phyloP scores from a whole-genome alignment of 805 yeast genomes.

The Wickerhamiella vanderwaltii region DNA sequence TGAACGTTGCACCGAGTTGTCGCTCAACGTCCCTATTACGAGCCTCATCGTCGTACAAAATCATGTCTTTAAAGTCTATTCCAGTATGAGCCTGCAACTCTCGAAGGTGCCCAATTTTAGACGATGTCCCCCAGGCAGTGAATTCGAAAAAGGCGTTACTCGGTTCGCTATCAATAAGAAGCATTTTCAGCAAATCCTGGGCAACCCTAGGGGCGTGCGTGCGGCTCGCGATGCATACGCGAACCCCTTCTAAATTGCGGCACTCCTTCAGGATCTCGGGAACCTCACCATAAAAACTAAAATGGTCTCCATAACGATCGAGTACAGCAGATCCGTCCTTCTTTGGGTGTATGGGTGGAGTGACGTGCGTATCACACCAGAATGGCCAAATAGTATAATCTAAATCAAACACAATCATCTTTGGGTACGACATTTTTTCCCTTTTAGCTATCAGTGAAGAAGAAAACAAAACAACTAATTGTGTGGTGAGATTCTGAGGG shows the following conservation, averaged over 20 bases:
- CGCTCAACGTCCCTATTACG: constrained; percentile 65
- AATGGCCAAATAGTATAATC: constrained; percentile 72
- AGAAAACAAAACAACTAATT: too few species aligned
- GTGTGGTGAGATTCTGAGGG: too few species aligned
- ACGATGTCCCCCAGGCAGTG: constrained; percentile 33
- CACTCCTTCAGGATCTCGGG: constrained; percentile 47
- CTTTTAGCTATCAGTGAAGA: too few species aligned
- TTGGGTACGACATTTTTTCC: constrained; percentile 27
- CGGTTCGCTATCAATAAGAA: constrained; percentile 43
- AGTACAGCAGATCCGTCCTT: constrained; percentile 30
- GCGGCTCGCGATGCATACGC: constrained; percentile 61
- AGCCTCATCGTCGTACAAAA: constrained; percentile 68
- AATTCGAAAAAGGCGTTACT: constrained; percentile 39
- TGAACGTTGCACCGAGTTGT: constrained; percentile 55
- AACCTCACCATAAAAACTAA: constrained; percentile 57
- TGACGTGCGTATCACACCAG: constrained; percentile 70
- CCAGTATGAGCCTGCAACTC: constrained; percentile 38
- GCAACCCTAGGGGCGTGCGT: constrained; percentile 76
- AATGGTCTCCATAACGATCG: constrained; percentile 44
- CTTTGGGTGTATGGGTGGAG: constrained; percentile 39
- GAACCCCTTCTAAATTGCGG: constrained; percentile 33
- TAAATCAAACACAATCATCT: constrained; percentile 57
- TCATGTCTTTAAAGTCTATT: constrained; percentile 38
- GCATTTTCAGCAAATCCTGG: constrained; percentile 40
- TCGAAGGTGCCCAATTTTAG: constrained; percentile 42